Evolutionary conservation across 352 stramenopile species (phyloP), one percentile per base, ranked within the genome.

Genomic region (Achlya hypogyna): DNA sequence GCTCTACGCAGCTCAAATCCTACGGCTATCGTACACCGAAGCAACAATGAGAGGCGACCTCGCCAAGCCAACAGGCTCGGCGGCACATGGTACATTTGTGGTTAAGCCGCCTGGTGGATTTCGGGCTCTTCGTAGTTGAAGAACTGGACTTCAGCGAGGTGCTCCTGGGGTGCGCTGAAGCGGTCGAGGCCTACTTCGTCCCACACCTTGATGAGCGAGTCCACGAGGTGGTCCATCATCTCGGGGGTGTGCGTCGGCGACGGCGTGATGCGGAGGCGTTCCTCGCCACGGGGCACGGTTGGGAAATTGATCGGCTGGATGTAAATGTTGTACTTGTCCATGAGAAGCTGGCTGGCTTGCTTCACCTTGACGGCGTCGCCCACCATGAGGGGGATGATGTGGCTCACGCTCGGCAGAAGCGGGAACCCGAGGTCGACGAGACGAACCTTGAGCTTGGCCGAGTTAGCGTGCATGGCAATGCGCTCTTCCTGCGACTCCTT

Each of bases 281-380:
- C 88, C 70, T 93, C 87, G 47, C 88, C 88, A 69, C 83, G 79
- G 1, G 86, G 86, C 32, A 96, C 88, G 1, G 88, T 96, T 0
- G 88, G 88, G 62, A 95, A 96, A 81, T 96, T 96, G 75, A 96
- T 96, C 1, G 88, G 85, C 84, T 96, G 88, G 45, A 95, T 77
- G 77, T 96, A 96, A 60, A 96, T 96, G 74, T 79, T 78, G 83
- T 95, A 75, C 72, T 95, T 89, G 63, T 96, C 81, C 79, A 96
- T 91, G 25, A 96, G 73, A n/a, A 95, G 84, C 53, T 88, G 81
- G 51, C 86, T 93, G 20, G 87, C 87, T 64, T 88, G 79, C 80
- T 96, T 95, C 42, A 90, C 83, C 74, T 96, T 96, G 43, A 86
- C 77, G 10, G 88, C 81, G 65, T 96, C 88, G 42, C 80, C 77